phyloP scores from a whole-genome alignment of 805 yeast genomes.

The Pichia deserticola region DNA sequence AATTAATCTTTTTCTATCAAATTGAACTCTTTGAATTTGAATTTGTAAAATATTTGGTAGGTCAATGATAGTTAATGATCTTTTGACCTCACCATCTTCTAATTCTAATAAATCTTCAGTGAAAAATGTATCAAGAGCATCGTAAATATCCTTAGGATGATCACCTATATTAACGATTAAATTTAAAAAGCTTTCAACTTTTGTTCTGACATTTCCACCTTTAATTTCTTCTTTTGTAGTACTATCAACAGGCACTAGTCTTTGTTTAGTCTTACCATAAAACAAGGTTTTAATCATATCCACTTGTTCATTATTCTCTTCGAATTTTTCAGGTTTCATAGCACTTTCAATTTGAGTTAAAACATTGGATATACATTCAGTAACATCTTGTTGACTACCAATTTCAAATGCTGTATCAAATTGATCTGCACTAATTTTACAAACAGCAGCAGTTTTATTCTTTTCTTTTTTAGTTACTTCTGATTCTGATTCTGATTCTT shows the following conservation, averaged over 20 bases:
- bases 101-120: constrained; percentile 62
- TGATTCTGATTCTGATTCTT: too few relatives aligned
- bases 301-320: constrained; percentile 70
- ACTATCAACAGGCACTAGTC: constrained; percentile 44
- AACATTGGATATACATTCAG: constrained; percentile 94
- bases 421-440: constrained; percentile 48
- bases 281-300: constrained; percentile 77
- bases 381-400: constrained; percentile 95
- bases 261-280: constrained; percentile 80
- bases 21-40: constrained; percentile 91
- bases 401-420: constrained; percentile 68
- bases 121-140: constrained; percentile 81
- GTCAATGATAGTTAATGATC: constrained; percentile 62
- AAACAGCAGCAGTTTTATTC: constrained; percentile 22
- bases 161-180: constrained; percentile 80
- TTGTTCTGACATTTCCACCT: constrained; percentile 34
- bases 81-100: constrained; percentile 66
- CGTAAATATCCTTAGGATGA: constrained; percentile 83
- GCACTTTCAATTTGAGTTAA: constrained; percentile 88
- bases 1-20: constrained; percentile 62
- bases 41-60: constrained; percentile 82
- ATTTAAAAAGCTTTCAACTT: constrained; percentile 70
- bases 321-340: constrained; percentile 55
- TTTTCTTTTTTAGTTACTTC: constrained; percentile 1
- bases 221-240: constrained; percentile 23